A percentile compares a stretch with the other conserved stretches of the same genome.
Evolutionary conservation across 805 yeast species (phyloP).

Genomic region (Teunomyces panamensis): DNA sequence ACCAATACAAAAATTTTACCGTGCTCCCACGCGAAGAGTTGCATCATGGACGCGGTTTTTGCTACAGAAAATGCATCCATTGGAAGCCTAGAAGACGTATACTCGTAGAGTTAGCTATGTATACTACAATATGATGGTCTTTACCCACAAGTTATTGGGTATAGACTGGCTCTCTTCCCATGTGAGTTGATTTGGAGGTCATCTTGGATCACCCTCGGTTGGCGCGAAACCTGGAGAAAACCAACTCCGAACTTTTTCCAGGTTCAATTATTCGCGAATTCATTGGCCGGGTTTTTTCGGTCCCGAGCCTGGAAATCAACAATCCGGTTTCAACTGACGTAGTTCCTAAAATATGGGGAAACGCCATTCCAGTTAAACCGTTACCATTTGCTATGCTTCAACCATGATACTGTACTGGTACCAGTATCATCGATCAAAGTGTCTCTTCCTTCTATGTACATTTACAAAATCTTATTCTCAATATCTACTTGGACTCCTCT

Average conservation of each 20-base stretch:
- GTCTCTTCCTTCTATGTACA: no score
- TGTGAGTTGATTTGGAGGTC: neutral
- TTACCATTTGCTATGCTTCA: neutral
- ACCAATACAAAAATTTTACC: conserved; percentile 3
- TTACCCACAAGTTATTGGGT: neutral
- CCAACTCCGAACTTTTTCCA: conserved; percentile 18
- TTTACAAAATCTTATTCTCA: no score
- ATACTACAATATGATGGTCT: neutral
- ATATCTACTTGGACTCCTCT: no score
- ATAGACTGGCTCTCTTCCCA: no score
- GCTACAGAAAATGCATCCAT: neutral
- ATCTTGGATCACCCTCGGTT: conserved; percentile 5
- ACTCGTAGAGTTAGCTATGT: neutral
- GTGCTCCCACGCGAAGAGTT: neutral
- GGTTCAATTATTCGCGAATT: conserved; percentile 9
- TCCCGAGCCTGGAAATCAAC: conserved; percentile 16
- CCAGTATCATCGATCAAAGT: no score
- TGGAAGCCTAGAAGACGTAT: neutral
- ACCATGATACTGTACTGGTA: no score
- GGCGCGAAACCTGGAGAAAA: conserved; percentile 8
- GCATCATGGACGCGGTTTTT: neutral
- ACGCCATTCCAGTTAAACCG: neutral
- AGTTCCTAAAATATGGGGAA: neutral
- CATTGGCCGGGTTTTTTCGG: conserved; percentile 22
- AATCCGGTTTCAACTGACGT: neutral